Conservation (phyloP, 257 asterid genomes). For the Plantago ovata region DNA sequence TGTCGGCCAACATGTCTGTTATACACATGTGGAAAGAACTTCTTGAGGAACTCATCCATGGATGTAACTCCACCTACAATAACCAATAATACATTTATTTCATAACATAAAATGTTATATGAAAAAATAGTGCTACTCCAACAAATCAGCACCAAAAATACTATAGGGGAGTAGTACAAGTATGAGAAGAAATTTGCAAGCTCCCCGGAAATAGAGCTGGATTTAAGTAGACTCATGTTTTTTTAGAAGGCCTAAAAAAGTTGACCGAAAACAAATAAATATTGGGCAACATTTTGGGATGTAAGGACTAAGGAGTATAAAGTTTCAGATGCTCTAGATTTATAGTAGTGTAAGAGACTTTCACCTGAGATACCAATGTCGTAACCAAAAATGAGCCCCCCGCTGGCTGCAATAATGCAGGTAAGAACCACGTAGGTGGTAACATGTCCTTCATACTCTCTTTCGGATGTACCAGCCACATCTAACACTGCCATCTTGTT, state of each 20-base stretch:
- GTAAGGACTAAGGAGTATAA: no score
- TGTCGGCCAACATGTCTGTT: slow-evolving; percentile 21
- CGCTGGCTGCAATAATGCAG: slow-evolving; percentile 51
- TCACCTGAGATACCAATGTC: slow-evolving; percentile 58
- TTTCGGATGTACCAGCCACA: slow-evolving; percentile 8
- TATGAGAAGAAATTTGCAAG: no score
- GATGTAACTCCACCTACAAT: slow-evolving; percentile 65
- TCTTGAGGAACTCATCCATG: slow-evolving; percentile 53
- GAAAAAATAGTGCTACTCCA: no score
- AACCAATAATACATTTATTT: background rate
- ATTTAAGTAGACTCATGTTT: no score
- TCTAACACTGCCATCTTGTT: slow-evolving; percentile 42
- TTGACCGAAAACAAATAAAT: no score
- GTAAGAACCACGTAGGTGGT: slow-evolving; percentile 37
- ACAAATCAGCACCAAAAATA: no score
- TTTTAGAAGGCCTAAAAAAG: no score
- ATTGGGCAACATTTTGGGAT: no score
- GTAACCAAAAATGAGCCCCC: slow-evolving; percentile 57
- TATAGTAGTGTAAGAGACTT: background rate
- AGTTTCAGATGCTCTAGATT: background rate
- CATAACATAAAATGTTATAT: background rate
- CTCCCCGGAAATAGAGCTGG: no score
- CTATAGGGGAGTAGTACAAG: no score
- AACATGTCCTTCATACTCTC: slow-evolving; percentile 36
- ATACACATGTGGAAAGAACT: slow-evolving; percentile 49